Percentiles rank a stretch among this genome's conserved stretches.
phyloP scores from a whole-genome alignment of 2,329 filamentous ascomycete genomes.

The Botryotinia narcissicola region DNA sequence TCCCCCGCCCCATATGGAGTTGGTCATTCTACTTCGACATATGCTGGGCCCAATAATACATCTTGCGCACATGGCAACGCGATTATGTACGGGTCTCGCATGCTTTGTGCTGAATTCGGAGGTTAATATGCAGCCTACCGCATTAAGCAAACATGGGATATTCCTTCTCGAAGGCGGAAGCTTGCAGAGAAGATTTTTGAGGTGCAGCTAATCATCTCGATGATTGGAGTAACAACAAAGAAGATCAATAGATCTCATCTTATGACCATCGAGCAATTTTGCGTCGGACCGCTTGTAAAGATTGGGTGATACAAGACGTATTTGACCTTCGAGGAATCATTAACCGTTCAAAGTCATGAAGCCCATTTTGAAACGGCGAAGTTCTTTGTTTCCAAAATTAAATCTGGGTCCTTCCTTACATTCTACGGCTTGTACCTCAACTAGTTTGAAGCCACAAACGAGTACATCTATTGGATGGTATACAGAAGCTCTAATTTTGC shows the following conservation, averaged over 20 bases:
- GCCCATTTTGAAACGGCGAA: background rate
- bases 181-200: background rate
- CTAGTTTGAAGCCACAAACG: background rate
- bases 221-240: background rate
- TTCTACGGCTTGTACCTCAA: background rate
- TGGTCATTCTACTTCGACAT: background rate
- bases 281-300: too few relatives aligned
- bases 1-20: background rate
- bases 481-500: background rate
- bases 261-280: background rate
- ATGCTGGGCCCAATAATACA: background rate
- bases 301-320: background rate
- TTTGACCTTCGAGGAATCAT: background rate
- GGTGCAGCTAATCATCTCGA: background rate
- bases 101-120: background rate
- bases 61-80: constrained; percentile 2
- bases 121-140: background rate
- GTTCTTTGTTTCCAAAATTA: background rate
- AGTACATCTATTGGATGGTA: background rate
- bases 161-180: constrained; percentile 10
- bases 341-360: background rate
- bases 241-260: background rate
- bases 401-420: background rate
- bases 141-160: background rate
- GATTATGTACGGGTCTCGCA: background rate